Conservation (phyloP, 352 stramenopile genomes). For the Phytophthora foliorum region DNA sequence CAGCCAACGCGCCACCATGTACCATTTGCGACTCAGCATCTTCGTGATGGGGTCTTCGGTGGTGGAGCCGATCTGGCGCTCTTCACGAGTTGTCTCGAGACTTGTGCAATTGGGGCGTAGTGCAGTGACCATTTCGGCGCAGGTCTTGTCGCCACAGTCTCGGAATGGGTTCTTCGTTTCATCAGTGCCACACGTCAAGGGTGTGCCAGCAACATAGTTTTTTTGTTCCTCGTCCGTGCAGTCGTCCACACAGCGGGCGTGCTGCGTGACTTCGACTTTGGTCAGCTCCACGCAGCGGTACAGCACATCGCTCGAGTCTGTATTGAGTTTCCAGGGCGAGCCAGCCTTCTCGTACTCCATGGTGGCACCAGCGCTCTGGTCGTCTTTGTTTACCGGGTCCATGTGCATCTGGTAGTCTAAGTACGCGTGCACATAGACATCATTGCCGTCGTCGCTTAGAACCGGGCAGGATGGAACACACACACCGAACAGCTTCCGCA, state of each 20-base stretch:
- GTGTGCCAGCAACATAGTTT: slow-evolving; percentile 38
- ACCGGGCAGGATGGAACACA: slow-evolving; percentile 63
- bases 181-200: slow-evolving; percentile 52
- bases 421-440: slow-evolving; percentile 73
- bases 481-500: slow-evolving; percentile 63
- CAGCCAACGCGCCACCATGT: slow-evolving; percentile 78
- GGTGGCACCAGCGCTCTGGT: slow-evolving; percentile 24
- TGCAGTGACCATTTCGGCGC: slow-evolving; percentile 50
- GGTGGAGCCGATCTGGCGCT: slow-evolving; percentile 53
- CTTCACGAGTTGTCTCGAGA: slow-evolving; percentile 54
- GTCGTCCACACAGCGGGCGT: slow-evolving; percentile 71
- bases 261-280: slow-evolving; percentile 53
- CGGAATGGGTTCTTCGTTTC: slow-evolving; percentile 56
- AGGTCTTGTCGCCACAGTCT: slow-evolving; percentile 63
- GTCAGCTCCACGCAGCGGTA: slow-evolving; percentile 79
- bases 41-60: slow-evolving; percentile 61
- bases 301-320: slow-evolving; percentile 72
- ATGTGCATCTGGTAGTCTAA: slow-evolving; percentile 53
- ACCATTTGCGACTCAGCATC: slow-evolving; percentile 74
- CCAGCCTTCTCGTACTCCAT: slow-evolving; percentile 65
- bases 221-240: slow-evolving; percentile 54
- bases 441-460: slow-evolving; percentile 37
- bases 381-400: slow-evolving; percentile 49
- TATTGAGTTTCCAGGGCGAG: slow-evolving; percentile 68
- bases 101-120: slow-evolving; percentile 61